Base-by-base conservation (phyloP, 768 basidiomycete genomes). In the Jaapia argillacea region DNA sequence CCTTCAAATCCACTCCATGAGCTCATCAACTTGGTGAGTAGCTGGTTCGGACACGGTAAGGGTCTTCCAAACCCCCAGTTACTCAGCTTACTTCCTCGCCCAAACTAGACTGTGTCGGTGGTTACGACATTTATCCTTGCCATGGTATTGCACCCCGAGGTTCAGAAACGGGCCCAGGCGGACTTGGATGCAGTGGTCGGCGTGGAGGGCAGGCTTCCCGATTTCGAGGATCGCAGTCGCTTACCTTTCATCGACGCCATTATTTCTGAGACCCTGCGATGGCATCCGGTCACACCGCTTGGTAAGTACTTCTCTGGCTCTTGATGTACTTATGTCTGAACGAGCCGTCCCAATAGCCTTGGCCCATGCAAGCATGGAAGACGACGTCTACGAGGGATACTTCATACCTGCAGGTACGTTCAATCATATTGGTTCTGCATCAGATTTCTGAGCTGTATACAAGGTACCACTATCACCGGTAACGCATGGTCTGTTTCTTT, bases 301-400 rank as follows among this genome's bases (percentile, higher is more conserved):
- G 28, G 28, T 33, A 33, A n/a, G n/a, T 33, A 16, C 10, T 16
- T 33, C 10, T 16, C 16, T 33, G 28, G 28, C 28, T 10, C 10
- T 10, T 33, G 28, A 10, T 16, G 16, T 33, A 16, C 16, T 33
- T 10, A 33, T 16, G 28, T 33, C 10, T 16, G 10, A 33, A 33
- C 28, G 16, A 33, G 10, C 10, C 10, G 10, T 10, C 28, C 10
- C 28, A 10, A 10, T 16, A 33, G 47, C 65, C 62, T 26, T 69
- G 2, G 68, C 70, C 2, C 70, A 72, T 49, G 48, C 54, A 13
- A 57, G 54, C 31, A 60, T 54, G 2, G 49, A 65, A 25, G 68
- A 70, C 47, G 67, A 68, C 51, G 63, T 58, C 1, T 71, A 69
- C 47, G 51, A 55, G 3, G 68, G 67, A 10, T 50, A 62, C 40